Conservation (phyloP, 108 stramenopile species). For the Epipyxis sp. region DNA sequence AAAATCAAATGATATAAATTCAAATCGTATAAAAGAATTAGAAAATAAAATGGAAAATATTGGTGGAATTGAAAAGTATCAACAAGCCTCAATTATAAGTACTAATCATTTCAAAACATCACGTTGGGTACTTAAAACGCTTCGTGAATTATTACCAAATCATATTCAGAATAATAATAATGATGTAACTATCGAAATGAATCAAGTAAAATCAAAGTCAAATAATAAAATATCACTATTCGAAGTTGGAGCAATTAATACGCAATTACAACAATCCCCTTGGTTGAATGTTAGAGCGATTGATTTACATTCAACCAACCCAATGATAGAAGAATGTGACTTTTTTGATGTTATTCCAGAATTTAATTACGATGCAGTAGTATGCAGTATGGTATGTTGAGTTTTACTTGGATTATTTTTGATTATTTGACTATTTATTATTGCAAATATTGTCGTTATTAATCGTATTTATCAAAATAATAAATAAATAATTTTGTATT, state of each 20-base stretch:
- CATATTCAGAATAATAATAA: not conserved
- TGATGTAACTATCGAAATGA: not conserved
- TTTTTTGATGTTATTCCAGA: constrained; percentile 56
- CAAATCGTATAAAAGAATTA: constrained; percentile 5
- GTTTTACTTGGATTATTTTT: too few species aligned
- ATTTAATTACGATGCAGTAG: constrained; percentile 59
- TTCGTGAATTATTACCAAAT: not conserved
- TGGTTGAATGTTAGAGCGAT: constrained; percentile 71
- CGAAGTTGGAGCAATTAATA: constrained; percentile 92
- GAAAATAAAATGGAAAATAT: not conserved
- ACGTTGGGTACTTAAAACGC: not conserved
- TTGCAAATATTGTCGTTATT: not conserved
- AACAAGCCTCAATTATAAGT: not conserved
- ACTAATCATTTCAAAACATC: constrained; percentile 10
- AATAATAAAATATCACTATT: constrained; percentile 30
- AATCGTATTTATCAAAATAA: not conserved
- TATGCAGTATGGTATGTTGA: constrained; percentile 81
- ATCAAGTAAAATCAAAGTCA: not conserved
- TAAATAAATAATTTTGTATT: not conserved
- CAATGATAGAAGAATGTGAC: constrained; percentile 73
- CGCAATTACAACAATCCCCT: constrained; percentile 63
- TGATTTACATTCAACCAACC: constrained; percentile 72
- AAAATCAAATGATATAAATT: not conserved
- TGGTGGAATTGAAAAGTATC: constrained; percentile 4
- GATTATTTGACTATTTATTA: too few species aligned